Conservation (phyloP, 2,329 filamentous ascomycete species). For the Aspergillus piperis region DNA sequence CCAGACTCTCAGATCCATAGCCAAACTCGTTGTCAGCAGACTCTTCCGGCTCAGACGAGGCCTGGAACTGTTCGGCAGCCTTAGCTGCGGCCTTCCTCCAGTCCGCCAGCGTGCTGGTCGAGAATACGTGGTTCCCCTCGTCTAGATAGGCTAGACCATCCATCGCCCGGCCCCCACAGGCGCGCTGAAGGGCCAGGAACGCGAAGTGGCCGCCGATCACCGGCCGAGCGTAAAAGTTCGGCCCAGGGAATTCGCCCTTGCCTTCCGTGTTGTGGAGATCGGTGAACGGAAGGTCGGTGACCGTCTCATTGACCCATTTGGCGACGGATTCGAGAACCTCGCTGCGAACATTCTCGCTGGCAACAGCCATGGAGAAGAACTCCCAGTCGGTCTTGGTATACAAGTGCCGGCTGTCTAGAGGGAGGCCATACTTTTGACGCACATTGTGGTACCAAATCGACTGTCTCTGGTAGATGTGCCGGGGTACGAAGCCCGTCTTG, state of each 20-base stretch:
- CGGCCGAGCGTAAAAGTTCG: conserved; percentile 76
- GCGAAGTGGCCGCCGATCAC: conserved; percentile 86
- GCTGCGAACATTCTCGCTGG: conserved; percentile 65
- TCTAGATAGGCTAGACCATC: conserved; percentile 56
- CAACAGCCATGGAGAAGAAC: conserved; percentile 81
- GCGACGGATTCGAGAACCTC: conserved; percentile 75
- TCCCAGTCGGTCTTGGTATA: conserved; percentile 93
- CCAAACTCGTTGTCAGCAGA: not conserved
- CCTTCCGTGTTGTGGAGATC: conserved; percentile 83
- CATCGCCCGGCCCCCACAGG: conserved; percentile 70
- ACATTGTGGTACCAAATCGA: conserved; percentile 79
- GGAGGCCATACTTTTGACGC: conserved; percentile 78
- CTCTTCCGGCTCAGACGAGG: not conserved
- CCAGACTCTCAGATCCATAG: conserved; percentile 25
- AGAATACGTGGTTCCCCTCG: conserved; percentile 27
- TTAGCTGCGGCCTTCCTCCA: conserved; percentile 26
- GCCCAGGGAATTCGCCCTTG: conserved; percentile 70
- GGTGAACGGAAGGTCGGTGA: conserved; percentile 73
- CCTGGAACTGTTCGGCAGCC: conserved; percentile 25
- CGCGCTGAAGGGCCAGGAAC: conserved; percentile 76
- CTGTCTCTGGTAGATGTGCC: conserved; percentile 74
- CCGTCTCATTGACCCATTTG: conserved; percentile 80
- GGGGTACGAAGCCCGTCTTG: conserved; percentile 65
- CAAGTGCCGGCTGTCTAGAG: conserved; percentile 77
- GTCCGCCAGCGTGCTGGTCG: conserved; percentile 12